Conservation (phyloP, 2,329 filamentous ascomycete species). For the Leptographium radiaticola region DNA sequence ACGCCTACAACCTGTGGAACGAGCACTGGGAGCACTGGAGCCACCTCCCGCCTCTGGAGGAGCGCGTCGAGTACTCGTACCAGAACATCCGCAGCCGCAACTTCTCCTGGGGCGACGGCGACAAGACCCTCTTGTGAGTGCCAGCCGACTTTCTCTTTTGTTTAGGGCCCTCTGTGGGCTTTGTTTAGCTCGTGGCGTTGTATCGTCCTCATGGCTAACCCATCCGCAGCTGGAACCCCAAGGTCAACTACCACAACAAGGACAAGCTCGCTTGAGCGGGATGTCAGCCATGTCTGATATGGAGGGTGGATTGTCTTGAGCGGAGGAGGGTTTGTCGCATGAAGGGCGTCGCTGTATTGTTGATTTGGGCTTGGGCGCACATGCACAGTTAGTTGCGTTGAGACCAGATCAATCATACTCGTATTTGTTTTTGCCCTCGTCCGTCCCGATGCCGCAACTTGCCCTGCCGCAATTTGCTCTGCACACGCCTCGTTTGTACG, state of each 20-base stretch:
- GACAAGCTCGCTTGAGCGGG: constrained; percentile 47
- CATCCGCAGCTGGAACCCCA: constrained; percentile 68
- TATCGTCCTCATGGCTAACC: not conserved
- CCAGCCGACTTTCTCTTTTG: not conserved
- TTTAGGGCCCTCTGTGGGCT: not conserved
- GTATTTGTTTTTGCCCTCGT: not conserved
- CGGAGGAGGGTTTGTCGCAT: not conserved
- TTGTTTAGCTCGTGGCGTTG: not conserved
- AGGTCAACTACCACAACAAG: constrained; percentile 95
- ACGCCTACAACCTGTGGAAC: constrained; percentile 83
- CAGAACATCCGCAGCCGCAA: constrained; percentile 97
- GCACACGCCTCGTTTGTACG: not conserved
- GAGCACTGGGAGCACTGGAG: constrained; percentile 96
- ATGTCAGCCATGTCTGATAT: not conserved
- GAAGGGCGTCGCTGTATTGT: not conserved
- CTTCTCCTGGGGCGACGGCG: constrained; percentile 87
- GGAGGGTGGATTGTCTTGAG: not conserved
- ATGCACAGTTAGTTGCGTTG: not conserved
- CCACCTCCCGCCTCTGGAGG: constrained; percentile 77
- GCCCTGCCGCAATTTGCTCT: not conserved
- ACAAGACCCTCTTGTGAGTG: constrained; percentile 46
- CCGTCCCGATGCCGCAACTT: not conserved
- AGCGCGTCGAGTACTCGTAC: constrained; percentile 87
- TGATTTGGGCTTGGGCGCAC: not conserved
- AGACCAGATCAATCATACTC: not conserved